Conservation (phyloP, 2,329 filamentous ascomycete species). For the Lachnellula willkommii region DNA sequence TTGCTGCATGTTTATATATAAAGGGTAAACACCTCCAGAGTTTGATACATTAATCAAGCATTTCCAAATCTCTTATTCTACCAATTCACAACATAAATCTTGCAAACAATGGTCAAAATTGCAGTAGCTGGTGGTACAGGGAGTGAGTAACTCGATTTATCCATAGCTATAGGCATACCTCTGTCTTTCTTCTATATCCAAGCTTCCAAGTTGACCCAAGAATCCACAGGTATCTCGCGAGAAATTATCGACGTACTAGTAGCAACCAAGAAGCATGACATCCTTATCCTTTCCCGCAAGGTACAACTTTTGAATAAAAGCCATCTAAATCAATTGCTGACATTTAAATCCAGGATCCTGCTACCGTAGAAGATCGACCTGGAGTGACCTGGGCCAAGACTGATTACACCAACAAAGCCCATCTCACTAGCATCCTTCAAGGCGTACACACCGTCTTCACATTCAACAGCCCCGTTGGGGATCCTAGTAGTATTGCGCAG, state of each 20-base stretch:
- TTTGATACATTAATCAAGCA: neutral
- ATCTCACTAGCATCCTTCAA: constrained; percentile 35
- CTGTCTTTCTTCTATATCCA: constrained; percentile 2
- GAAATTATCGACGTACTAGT: constrained; percentile 48
- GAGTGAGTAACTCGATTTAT: constrained; percentile 28
- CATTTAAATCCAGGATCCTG: constrained; percentile 22
- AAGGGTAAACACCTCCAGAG: neutral
- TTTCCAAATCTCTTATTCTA: neutral
- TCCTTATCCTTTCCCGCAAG: constrained; percentile 39
- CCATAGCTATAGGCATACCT: neutral
- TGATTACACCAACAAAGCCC: constrained; percentile 38
- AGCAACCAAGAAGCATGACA: constrained; percentile 45
- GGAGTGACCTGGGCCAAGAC: constrained; percentile 36
- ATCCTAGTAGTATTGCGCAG: constrained; percentile 21
- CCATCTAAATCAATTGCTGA: neutral
- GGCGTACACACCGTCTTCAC: constrained; percentile 49
- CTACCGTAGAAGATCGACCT: constrained; percentile 6
- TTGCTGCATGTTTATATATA: neutral
- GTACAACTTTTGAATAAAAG: neutral
- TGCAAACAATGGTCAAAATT: constrained; percentile 38
- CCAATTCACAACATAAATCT: neutral
- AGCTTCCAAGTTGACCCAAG: neutral
- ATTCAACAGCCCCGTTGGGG: constrained; percentile 35
- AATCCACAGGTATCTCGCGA: constrained; percentile 42
- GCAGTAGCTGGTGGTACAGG: constrained; percentile 42